These are phyloP conservation scores for Musa troglodytarum DNA, from an alignment of 176 grass and related monocot genomes.

Conservation along the genomic window DNA sequence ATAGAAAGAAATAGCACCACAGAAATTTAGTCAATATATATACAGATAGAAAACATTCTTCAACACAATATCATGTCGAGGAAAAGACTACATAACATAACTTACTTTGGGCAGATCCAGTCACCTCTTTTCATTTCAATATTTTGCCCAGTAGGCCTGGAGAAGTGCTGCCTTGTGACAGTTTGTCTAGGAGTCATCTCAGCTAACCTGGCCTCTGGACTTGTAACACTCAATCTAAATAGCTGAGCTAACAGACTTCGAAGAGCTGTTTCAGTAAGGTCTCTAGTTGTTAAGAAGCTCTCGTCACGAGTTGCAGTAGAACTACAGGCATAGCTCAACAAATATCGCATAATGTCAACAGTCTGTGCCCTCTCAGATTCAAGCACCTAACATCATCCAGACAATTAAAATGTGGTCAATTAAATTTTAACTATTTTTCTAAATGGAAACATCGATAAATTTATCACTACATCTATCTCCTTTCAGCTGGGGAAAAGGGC, in stretches of 20 bases:
- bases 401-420: background rate
- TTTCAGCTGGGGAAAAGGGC: no score
- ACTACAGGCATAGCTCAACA: slow-evolving; percentile 64
- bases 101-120: slow-evolving; percentile 84
- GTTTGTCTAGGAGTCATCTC: slow-evolving; percentile 26
- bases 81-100: background rate
- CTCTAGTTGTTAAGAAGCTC: slow-evolving; percentile 30
- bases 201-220: slow-evolving; percentile 16
- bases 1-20: background rate
- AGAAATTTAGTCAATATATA: background rate
- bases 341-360: slow-evolving; percentile 65
- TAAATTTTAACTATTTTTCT: background rate
- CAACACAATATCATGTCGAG: background rate
- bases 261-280: slow-evolving; percentile 49
- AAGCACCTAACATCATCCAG: slow-evolving; percentile 29
- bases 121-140: slow-evolving; percentile 84
- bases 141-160: slow-evolving; percentile 45
- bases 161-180: slow-evolving; percentile 18
- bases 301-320: slow-evolving; percentile 9
- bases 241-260: slow-evolving; percentile 62
- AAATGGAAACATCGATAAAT: no score
- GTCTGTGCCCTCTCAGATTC: slow-evolving; percentile 54
- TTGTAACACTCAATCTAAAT: slow-evolving; percentile 32
- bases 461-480: no score
- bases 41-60: background rate